Percentiles rank a stretch among this genome's conserved stretches.
Conservation (phyloP, 1,284 basidiomycete species). For the Marasmius tenuissimus region DNA sequence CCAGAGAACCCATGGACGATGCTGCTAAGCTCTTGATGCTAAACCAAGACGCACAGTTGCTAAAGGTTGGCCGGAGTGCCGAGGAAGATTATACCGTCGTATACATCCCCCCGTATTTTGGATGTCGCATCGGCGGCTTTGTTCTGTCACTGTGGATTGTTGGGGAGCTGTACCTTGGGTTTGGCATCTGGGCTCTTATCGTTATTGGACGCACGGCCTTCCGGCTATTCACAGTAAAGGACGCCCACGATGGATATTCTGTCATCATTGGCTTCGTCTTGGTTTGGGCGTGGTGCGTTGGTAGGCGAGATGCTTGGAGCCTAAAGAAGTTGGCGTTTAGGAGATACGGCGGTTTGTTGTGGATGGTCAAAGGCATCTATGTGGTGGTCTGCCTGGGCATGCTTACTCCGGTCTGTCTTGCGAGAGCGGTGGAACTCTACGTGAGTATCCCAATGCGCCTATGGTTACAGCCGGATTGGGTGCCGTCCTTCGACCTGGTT, state of each 20-base stretch:
- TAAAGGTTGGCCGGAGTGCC: slow-evolving; percentile 62
- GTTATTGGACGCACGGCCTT: slow-evolving; percentile 74
- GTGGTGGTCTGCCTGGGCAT: slow-evolving; percentile 69
- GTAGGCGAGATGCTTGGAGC: slow-evolving; percentile 57
- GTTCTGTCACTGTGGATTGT: slow-evolving; percentile 71
- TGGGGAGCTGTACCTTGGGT: slow-evolving; percentile 59
- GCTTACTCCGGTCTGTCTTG: slow-evolving; percentile 72
- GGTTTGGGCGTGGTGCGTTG: slow-evolving; percentile 66
- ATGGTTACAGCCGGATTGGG: slow-evolving; percentile 51
- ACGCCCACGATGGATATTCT: slow-evolving; percentile 88
- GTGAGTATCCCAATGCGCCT: slow-evolving; percentile 71
- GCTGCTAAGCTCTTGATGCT: slow-evolving; percentile 57
- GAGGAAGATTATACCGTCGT: slow-evolving; percentile 79
- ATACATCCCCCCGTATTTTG: slow-evolving; percentile 82
- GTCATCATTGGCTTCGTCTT: slow-evolving; percentile 79
- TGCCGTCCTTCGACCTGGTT: slow-evolving; percentile 70
- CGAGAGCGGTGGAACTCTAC: slow-evolving; percentile 76
- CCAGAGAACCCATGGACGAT: slow-evolving; percentile 64
- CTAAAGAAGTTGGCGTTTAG: slow-evolving; percentile 60
- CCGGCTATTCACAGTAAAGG: slow-evolving; percentile 41
- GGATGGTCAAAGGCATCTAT: slow-evolving; percentile 61
- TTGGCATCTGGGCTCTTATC: slow-evolving; percentile 64
- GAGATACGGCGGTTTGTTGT: slow-evolving; percentile 65
- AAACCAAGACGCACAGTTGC: slow-evolving; percentile 67
- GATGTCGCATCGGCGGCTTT: slow-evolving; percentile 70